A percentile compares a stretch with the other conserved stretches of the same genome.
phyloP scores from a whole-genome alignment of 768 basidiomycete species.

The Russula vinacea region DNA sequence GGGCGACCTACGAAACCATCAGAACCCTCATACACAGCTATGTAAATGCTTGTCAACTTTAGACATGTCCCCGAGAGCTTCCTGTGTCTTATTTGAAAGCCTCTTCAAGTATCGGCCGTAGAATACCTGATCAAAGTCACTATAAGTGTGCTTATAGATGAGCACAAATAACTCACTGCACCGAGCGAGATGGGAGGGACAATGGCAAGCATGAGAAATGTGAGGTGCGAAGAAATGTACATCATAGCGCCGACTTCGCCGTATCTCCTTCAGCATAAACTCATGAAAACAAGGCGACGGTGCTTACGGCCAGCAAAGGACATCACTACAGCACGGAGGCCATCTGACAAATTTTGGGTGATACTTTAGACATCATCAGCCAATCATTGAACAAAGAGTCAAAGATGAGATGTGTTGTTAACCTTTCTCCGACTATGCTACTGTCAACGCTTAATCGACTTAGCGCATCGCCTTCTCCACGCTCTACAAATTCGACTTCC shows the following conservation, averaged over 20 bases:
- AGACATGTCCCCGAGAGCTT: conserved; percentile 94
- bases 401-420: not conserved
- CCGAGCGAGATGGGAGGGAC: conserved; percentile 87
- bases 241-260: conserved; percentile 87
- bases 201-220: conserved; percentile 86
- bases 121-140: conserved; percentile 59
- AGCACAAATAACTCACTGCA: conserved; percentile 50
- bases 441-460: conserved; percentile 89
- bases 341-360: conserved; percentile 78
- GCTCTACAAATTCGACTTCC: conserved; percentile 91
- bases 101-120: conserved; percentile 94
- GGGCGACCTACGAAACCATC: conserved; percentile 58
- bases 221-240: conserved; percentile 84
- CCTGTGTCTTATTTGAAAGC: conserved; percentile 88
- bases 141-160: conserved; percentile 19
- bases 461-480: conserved; percentile 89
- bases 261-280: not conserved
- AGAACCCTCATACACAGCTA: not conserved
- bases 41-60: conserved; percentile 39
- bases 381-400: not conserved
- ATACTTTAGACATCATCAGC: conserved; percentile 43
- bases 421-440: conserved; percentile 92
- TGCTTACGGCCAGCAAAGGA: conserved; percentile 86
- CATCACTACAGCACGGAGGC: conserved; percentile 81
- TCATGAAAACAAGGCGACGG: not conserved